A percentile compares a stretch with the other conserved stretches of the same genome.
Evolutionary conservation across 1,139 yeast genomes (phyloP).

Genomic region (Ashbya aceris): DNA sequence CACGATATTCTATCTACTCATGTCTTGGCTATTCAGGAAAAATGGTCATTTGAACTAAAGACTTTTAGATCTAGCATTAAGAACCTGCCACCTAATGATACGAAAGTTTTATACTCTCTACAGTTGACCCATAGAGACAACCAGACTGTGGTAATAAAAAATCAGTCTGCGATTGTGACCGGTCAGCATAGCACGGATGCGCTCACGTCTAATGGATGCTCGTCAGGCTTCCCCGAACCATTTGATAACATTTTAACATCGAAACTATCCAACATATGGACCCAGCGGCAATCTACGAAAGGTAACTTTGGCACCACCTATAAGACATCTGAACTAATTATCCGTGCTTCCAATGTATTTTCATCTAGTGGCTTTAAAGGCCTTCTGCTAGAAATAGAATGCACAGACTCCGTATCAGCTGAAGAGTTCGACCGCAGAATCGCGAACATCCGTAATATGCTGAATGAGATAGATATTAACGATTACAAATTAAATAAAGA

Average conservation of each 20-base stretch:
- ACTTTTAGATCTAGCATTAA: constrained; percentile 23
- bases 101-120: constrained; percentile 24
- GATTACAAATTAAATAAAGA: constrained; percentile 19
- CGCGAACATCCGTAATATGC: constrained; percentile 11
- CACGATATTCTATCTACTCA: constrained; percentile 24
- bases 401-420: constrained; percentile 8
- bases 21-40: constrained; percentile 18
- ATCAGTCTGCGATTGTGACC: constrained; percentile 19
- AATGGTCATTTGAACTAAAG: constrained; percentile 27
- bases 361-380: constrained; percentile 29
- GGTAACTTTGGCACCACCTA: constrained; percentile 29
- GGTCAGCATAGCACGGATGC: constrained; percentile 11
- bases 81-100: constrained; percentile 13
- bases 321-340: constrained; percentile 15
- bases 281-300: constrained; percentile 24
- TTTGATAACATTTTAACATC: constrained; percentile 20
- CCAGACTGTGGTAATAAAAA: constrained; percentile 20
- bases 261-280: constrained; percentile 28
- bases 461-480: constrained; percentile 15
- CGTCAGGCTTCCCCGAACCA: constrained; percentile 20
- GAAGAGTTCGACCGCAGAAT: constrained; percentile 14
- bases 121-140: constrained; percentile 20
- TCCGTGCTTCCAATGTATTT: constrained; percentile 25
- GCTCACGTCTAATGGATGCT: constrained; percentile 18
- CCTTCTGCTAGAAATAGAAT: constrained; percentile 21